Evolutionary conservation across 768 basidiomycete genomes (phyloP).

Genomic region (Hortiboletus campestris): DNA sequence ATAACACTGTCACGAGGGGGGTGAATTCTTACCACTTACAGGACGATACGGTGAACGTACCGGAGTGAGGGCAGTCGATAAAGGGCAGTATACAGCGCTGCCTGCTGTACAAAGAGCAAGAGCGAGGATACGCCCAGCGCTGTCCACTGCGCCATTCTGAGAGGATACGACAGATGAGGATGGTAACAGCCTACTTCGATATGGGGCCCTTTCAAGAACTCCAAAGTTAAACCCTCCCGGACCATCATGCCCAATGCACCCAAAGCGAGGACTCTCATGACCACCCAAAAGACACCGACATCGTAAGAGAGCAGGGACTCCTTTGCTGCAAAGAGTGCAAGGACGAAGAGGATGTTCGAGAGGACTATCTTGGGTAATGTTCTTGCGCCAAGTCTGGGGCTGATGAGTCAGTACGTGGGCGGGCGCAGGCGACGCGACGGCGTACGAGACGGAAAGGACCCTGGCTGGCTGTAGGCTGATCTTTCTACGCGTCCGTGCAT

Average conservation of each 20-base stretch:
- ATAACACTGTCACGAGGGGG: slow-evolving; percentile 50
- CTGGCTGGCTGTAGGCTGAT: slow-evolving; percentile 58
- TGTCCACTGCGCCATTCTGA: slow-evolving; percentile 54
- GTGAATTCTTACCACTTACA: neutral
- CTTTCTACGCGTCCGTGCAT: slow-evolving; percentile 65
- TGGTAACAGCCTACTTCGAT: slow-evolving; percentile 53
- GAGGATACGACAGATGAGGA: slow-evolving; percentile 1
- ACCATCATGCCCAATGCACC: slow-evolving; percentile 64
- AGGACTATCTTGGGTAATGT: slow-evolving; percentile 55
- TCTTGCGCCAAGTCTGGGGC: slow-evolving; percentile 48
- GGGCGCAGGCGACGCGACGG: slow-evolving; percentile 8
- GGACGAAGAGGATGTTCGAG: slow-evolving; percentile 62
- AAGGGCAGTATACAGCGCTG: slow-evolving; percentile 64
- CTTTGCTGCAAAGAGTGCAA: slow-evolving; percentile 61
- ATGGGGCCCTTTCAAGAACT: slow-evolving; percentile 49
- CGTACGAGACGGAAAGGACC: slow-evolving; percentile 55
- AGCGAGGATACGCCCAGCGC: slow-evolving; percentile 66
- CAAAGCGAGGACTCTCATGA: slow-evolving; percentile 69
- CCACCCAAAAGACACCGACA: slow-evolving; percentile 73
- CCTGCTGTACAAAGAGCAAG: slow-evolving; percentile 66
- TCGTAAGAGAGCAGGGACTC: slow-evolving; percentile 65
- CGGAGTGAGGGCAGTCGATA: slow-evolving; percentile 65
- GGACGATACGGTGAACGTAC: slow-evolving; percentile 38
- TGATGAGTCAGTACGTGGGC: neutral
- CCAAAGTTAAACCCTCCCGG: slow-evolving; percentile 57